Evolutionary conservation across 2,329 filamentous ascomycete species (phyloP), one percentile per base, ranked within the genome.

Genomic region (Coleophoma cylindrospora): DNA sequence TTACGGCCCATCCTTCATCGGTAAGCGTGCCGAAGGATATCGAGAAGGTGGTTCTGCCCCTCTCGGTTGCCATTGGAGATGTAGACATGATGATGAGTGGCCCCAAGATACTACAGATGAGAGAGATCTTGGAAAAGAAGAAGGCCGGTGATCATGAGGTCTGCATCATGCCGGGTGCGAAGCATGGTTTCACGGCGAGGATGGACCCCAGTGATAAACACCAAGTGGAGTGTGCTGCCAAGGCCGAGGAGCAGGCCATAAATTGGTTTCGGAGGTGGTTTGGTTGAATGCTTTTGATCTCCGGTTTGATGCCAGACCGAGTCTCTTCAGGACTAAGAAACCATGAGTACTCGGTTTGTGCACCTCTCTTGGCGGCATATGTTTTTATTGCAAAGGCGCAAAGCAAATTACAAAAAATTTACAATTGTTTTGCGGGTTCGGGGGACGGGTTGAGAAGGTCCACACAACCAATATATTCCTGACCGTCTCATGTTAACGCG

Each of bases 1-100:
- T 79, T 55, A 69, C 72, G 0, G 75, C 69, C 10, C 77, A 81
- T 57, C 78, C 78, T 3, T 75, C 71, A 51, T 54, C 72, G 21
- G 52, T 83, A 27, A 59, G 55, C 0, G 48, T 81, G 3, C 74
- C 74, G 1, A 65, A 51, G 12, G 78, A 81, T 44, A 38, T 53
- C 17, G 66, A 75, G 34, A 68, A 66, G 37, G 61, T 75, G 2
- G 59, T 56, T 6, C 48, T 70, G 21, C 76, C 77, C 2, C 57
- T 75, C 34, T 70, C 68, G 21, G 68, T 78, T 49, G 73, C 73
- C 3, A 53, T 75, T 9, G 73, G 69, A 3, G 71, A 74, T 21
- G 57, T 63, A 8, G 77, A 80, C 54, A 57, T 63, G 33, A 62
- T 64, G 51, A 53, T 78, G 33, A 56, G 65, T 11, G 32, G 33